Evolutionary conservation across 2,329 filamentous ascomycete species (phyloP).

Genomic region (Pyrenophora seminiperda): DNA sequence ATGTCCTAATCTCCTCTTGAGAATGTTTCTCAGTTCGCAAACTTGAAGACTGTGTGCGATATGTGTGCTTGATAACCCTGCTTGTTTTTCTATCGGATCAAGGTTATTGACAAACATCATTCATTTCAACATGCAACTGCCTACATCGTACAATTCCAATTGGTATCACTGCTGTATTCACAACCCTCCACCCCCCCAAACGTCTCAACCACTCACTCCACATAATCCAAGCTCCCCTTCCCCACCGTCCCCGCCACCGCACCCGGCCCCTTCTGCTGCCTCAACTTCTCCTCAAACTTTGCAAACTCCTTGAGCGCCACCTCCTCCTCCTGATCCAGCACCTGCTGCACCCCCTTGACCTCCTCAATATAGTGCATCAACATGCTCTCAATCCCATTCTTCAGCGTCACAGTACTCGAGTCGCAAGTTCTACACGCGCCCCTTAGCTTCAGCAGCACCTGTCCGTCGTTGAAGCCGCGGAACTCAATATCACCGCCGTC

Average conservation of each 20-base stretch:
- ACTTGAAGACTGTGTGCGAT: too few species aligned
- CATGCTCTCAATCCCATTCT: conserved; percentile 99
- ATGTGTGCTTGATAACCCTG: too few species aligned
- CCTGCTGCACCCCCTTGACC: conserved; percentile 88
- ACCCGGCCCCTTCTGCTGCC: conserved; percentile 61
- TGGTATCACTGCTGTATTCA: conserved; percentile 12
- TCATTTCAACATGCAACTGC: too few species aligned
- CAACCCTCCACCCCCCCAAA: not conserved
- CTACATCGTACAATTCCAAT: conserved; percentile 8
- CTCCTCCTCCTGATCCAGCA: conserved; percentile 90
- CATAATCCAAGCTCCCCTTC: conserved; percentile 60
- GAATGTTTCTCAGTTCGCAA: too few species aligned
- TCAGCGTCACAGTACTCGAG: conserved; percentile 93
- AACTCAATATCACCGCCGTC: conserved; percentile 98
- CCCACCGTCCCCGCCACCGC: conserved; percentile 57
- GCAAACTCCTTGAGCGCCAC: conserved; percentile 85
- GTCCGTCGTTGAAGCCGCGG: conserved; percentile 82
- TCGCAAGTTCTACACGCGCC: conserved; percentile 96
- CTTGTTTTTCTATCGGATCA: too few species aligned
- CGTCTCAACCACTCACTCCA: conserved; percentile 28
- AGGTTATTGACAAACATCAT: too few species aligned
- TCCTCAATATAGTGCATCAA: conserved; percentile 93
- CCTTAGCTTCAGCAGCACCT: conserved; percentile 83
- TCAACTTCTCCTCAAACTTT: conserved; percentile 88
- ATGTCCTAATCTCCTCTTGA: too few species aligned